Evolutionary conservation across 1,139 yeast species (phyloP), one percentile per base, ranked within the genome.

Genomic region (Geotrichum macrosporum): DNA sequence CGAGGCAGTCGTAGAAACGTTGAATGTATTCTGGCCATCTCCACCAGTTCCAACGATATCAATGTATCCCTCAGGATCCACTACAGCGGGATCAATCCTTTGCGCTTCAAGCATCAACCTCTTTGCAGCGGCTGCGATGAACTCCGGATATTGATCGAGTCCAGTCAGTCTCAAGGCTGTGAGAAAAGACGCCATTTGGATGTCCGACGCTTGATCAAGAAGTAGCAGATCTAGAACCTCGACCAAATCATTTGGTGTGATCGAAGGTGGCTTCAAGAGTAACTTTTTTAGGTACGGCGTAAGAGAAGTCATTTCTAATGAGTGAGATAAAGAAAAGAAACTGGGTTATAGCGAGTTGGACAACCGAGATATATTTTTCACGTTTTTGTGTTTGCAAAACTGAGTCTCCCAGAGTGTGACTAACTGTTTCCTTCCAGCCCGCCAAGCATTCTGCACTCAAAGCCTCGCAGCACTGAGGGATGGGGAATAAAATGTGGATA

Each of bases 1-100:
- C 0, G 96, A 96, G 1, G 96, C 74, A 1, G 96, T 86, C 0
- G 98, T 92, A 6, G 95, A 84, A 1, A 92, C 98, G 61, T 92
- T 92, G 68, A 92, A 92, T 0, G 98, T 92, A 62, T 92, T 83
- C 62, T 92, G 96, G 3, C 96, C 96, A 62, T 92, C 98, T 5
- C 98, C 98, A 24, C 98, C 98, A 0, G 98, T 92, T 1, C 98
- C 98, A 5, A 92, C 98, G 34, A 92, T 85, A 65, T 92, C 98
- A 15, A 86, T 75, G 56, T 78, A 84, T 0, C 86, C 85, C 1
- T 63, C 67, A 0, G 68, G 57, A 41, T 74, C 75, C 3, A 80
- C 75, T 8, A 60, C 59, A 2, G 67, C 61, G 15, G 39, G 41
- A 47, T 62, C 62, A 21, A 64, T 50, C 35, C 51, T 53, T 27